Conservation (phyloP, 257 asterid species). For the Solanum chiquidenum region DNA sequence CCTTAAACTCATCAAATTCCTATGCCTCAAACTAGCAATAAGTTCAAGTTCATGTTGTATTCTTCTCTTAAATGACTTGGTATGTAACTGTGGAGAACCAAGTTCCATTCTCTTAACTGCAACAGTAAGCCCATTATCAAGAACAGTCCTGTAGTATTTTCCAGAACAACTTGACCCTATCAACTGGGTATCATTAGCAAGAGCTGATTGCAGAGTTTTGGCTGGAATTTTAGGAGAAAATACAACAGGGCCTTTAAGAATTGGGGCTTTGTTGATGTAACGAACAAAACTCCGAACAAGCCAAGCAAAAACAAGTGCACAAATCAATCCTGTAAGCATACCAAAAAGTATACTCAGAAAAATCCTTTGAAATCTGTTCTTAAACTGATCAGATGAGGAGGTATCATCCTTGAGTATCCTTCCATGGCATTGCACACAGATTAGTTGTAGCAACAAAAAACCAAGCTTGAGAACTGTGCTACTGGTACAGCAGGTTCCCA, state of each 20-base stretch:
- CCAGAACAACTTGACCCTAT: constrained; percentile 65
- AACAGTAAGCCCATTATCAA: constrained; percentile 66
- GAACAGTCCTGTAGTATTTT: constrained; percentile 64
- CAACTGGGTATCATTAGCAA: constrained; percentile 45
- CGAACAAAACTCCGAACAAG: constrained; percentile 46
- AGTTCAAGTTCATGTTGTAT: constrained; percentile 50
- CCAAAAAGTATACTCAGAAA: constrained; percentile 57
- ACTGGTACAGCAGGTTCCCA: constrained; percentile 20
- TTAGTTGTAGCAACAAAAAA: constrained; percentile 19
- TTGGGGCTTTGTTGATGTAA: constrained; percentile 59
- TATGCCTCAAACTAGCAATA: constrained; percentile 59
- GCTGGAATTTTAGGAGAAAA: constrained; percentile 69
- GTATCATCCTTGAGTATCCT: constrained; percentile 15
- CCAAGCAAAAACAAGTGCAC: constrained; percentile 48
- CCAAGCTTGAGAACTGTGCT: constrained; percentile 4
- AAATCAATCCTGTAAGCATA: constrained; percentile 47
- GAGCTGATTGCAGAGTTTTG: constrained; percentile 57
- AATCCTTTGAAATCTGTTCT: constrained; percentile 27
- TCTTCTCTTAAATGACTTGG: constrained; percentile 39
- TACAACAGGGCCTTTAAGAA: constrained; percentile 55
- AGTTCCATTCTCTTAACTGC: constrained; percentile 76
- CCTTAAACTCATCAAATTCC: constrained; percentile 91
- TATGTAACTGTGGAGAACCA: constrained; percentile 20
- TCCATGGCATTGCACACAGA: constrained; percentile 42
- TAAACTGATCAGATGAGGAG: constrained; percentile 22